Percentiles rank a stretch among this genome's conserved stretches.
phyloP scores from a whole-genome alignment of 2,329 filamentous ascomycete species.

The Colletotrichum shisoi region DNA sequence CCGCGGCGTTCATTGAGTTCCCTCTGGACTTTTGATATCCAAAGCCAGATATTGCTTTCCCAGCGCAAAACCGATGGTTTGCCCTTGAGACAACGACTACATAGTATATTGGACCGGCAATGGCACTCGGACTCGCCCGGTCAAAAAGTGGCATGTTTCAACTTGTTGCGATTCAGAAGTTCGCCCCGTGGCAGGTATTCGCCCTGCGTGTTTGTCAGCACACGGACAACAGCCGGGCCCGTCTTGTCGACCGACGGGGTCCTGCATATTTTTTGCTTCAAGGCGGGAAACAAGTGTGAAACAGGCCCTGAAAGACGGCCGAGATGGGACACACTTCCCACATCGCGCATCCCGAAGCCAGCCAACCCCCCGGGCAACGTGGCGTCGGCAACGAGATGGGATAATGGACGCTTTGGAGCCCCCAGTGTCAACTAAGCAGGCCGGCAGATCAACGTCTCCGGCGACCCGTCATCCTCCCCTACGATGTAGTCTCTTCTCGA shows the following conservation, averaged over 20 bases:
- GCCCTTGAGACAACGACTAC: constrained; percentile 14
- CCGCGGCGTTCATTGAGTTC: too few relatives aligned
- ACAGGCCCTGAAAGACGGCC: constrained; percentile 27
- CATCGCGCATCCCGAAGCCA: background rate
- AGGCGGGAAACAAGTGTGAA: constrained; percentile 33
- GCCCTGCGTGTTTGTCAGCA: background rate
- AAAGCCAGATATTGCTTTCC: background rate
- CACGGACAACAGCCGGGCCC: constrained; percentile 8
- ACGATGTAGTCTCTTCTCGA: background rate
- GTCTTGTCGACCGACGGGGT: constrained; percentile 30
- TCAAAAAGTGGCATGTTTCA: constrained; percentile 21
- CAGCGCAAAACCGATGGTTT: constrained; percentile 6
- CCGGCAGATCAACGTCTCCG: background rate
- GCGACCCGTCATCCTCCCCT: background rate
- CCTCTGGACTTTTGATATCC: background rate
- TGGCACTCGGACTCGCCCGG: constrained; percentile 20
- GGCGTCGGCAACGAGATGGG: constrained; percentile 2
- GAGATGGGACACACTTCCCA: constrained; percentile 13
- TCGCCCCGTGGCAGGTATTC: constrained; percentile 22
- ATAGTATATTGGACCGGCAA: constrained; percentile 1
- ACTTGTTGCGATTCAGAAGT: constrained; percentile 11
- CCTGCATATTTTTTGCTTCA: background rate
- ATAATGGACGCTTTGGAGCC: background rate
- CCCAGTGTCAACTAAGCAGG: background rate
- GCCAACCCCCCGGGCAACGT: background rate